These are phyloP conservation scores for Sporothrix pallida DNA, from an alignment of 2,329 filamentous ascomycete genomes.

Conservation along the genomic window DNA sequence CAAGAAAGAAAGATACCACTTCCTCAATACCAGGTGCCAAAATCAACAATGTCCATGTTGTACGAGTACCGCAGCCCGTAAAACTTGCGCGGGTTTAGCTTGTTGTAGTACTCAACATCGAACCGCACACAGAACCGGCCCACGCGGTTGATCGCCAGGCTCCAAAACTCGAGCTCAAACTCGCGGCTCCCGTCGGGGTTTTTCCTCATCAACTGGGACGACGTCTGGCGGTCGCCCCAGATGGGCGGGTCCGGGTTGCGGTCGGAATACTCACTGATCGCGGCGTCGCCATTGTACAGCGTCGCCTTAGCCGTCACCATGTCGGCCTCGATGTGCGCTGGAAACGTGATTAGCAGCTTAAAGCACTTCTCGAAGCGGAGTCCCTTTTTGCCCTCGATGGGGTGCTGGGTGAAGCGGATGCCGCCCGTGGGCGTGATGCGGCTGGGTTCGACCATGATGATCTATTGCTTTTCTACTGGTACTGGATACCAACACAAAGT, in stretches of 20 bases:
- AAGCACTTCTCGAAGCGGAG: not conserved
- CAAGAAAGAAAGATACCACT: not conserved
- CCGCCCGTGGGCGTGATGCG: slow-evolving; percentile 13
- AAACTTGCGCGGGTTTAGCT: not conserved
- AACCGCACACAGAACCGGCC: slow-evolving; percentile 4
- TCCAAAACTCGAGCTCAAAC: slow-evolving; percentile 26
- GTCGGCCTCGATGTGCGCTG: slow-evolving; percentile 14
- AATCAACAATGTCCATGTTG: not conserved
- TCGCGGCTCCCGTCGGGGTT: not conserved
- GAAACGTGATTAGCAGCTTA: not conserved
- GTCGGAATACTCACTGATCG: not conserved
- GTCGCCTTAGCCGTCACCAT: slow-evolving; percentile 20
- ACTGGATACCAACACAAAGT: not conserved
- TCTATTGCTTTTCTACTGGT: not conserved
- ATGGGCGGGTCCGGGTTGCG: not conserved
- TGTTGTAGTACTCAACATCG: slow-evolving; percentile 6
- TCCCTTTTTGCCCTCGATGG: slow-evolving; percentile 2
- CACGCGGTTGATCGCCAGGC: slow-evolving; percentile 8
- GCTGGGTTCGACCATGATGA: not conserved
- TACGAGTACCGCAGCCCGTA: not conserved
- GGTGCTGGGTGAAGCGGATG: not conserved
- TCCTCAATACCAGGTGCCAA: not conserved
- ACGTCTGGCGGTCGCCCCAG: not conserved
- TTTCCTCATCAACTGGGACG: not conserved
- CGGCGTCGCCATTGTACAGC: not conserved